Evolutionary conservation across 2,329 filamentous ascomycete species (phyloP).

Genomic region (Verticillium klebahnii): DNA sequence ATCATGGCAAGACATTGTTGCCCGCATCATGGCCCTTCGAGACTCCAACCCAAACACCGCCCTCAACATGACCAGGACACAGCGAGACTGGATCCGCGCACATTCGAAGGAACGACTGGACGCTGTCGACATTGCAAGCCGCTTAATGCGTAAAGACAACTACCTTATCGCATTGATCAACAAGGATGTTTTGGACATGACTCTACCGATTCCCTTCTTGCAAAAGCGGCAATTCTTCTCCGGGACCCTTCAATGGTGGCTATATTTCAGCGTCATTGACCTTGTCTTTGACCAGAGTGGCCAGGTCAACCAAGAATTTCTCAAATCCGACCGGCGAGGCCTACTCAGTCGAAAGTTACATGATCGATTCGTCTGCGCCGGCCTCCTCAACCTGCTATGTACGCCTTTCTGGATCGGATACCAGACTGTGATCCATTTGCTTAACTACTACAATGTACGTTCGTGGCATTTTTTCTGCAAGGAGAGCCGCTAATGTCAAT

Average conservation of each 20-base stretch:
- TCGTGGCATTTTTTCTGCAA: neutral
- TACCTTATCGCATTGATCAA: conserved; percentile 97
- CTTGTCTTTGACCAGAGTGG: conserved; percentile 89
- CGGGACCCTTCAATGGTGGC: conserved; percentile 84
- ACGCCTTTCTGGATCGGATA: conserved; percentile 86
- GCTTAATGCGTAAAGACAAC: conserved; percentile 93
- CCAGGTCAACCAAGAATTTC: conserved; percentile 79
- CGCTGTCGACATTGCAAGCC: conserved; percentile 94
- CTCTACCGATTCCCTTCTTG: conserved; percentile 79
- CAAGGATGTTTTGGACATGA: conserved; percentile 88
- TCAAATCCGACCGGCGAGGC: conserved; percentile 77
- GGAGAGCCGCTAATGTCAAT: neutral
- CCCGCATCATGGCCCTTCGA: conserved; percentile 75
- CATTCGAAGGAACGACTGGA: conserved; percentile 93
- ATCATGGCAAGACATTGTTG: conserved; percentile 89
- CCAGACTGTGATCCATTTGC: conserved; percentile 83
- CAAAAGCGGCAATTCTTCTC: conserved; percentile 79
- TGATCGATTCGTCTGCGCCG: conserved; percentile 75
- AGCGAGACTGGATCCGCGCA: conserved; percentile 62
- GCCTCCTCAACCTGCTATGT: conserved; percentile 78
- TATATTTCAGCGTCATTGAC: conserved; percentile 85
- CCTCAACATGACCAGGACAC: conserved; percentile 44
- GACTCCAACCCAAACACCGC: conserved; percentile 83
- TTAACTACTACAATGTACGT: conserved; percentile 86
- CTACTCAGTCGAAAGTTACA: conserved; percentile 74